Evolutionary conservation across 805 yeast genomes (phyloP).

Genomic region (Sugiyamaella valdiviana): DNA sequence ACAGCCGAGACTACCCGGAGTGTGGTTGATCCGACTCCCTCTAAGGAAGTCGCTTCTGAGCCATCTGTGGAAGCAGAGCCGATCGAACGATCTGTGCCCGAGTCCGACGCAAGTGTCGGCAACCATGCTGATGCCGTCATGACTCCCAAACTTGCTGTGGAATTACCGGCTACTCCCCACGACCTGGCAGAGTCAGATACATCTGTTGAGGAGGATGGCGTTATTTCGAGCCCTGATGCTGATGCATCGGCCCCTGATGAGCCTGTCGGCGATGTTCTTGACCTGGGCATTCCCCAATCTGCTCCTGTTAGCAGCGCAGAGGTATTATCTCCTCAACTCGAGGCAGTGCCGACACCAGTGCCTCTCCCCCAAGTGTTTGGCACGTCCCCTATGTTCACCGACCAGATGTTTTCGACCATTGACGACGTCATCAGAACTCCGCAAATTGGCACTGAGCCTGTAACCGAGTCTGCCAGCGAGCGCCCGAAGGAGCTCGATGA

Average conservation of each 20-base stretch:
- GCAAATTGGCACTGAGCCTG: background rate
- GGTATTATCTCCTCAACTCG: background rate
- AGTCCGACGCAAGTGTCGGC: no score
- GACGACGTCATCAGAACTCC: background rate
- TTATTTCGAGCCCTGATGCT: background rate
- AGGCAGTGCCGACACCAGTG: background rate
- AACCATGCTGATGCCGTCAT: background rate
- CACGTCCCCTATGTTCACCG: constrained; percentile 1
- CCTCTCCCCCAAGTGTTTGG: background rate
- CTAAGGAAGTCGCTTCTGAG: no score
- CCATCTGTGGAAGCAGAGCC: no score
- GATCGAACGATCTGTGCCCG: no score
- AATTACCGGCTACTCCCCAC: background rate
- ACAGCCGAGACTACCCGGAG: no score
- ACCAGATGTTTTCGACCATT: background rate
- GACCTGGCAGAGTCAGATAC: background rate
- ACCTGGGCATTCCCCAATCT: background rate
- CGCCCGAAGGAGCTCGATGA: no score
- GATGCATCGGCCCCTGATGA: background rate
- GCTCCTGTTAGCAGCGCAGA: background rate
- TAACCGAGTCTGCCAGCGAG: no score
- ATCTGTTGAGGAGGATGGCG: background rate
- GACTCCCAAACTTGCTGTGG: background rate
- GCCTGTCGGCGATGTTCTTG: background rate
- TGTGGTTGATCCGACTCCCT: no score